Evolutionary conservation across 371 early-diverging fungal genomes (phyloP), one percentile per base, ranked within the genome.

Genomic region (Lichtheimia ramosa): DNA sequence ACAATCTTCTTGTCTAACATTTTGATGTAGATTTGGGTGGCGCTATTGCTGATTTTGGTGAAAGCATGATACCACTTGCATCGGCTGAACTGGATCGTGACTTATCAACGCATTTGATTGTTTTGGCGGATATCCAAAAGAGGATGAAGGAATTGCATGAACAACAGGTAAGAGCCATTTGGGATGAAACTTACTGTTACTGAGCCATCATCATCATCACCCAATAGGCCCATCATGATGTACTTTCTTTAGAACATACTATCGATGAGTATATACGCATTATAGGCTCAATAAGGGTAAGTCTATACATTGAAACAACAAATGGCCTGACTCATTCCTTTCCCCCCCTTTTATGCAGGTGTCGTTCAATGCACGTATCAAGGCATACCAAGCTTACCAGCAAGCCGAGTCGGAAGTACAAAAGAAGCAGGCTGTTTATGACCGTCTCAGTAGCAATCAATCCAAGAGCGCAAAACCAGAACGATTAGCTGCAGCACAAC

Each of bases 251-350:
- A 51, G 89, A 86, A 68, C 83, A 88, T 48, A 93, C 89, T 0
- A 89, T 91, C 43, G 94, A 94, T 61, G 95, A 95, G 66, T 92
- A 96, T 64, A 83, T 95, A 62, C 88, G 94, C n/a, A 83, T 91
- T 58, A 91, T 95, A 57, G 90, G 87, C 3, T 88, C 93, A 0
- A 90, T 92, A 61, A 82, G 89, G 59, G 86, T 86, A 64, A 59
- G 67, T 56, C 6, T 16, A 15, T 5, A 20, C 0, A 18, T 12
- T 40, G 21, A 4, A 8, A 2, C 12, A 20, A 34, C 10, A 12
- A 54, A 14, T 54, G 27, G 46, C 10, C 3, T 46, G 43, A 34
- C 10, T 10, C 34, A 34, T 34, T 34, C 34, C 34, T 8, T 10
- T 34, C 34, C 10, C 10, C 10, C 10, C 10, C 20, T 10, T 28